Percentiles rank a stretch among this genome's conserved stretches.
These are phyloP conservation scores for Irpex rosettiformis DNA, from an alignment of 1,284 basidiomycete species.

Conservation along the genomic window DNA sequence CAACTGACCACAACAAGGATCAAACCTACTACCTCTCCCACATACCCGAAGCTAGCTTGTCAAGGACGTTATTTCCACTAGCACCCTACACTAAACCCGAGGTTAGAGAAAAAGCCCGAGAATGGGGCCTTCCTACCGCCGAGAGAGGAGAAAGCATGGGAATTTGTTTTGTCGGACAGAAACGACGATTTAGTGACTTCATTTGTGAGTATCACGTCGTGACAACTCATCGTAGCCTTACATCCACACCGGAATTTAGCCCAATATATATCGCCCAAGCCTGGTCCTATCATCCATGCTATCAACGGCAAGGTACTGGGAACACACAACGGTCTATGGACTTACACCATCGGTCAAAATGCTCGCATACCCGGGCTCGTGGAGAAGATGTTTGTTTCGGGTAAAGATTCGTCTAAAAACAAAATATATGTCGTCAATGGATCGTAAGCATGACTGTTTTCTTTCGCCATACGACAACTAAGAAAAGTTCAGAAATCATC, in stretches of 20 bases:
- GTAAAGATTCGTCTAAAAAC: slow-evolving; percentile 64
- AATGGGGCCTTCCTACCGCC: slow-evolving; percentile 73
- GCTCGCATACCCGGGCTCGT: slow-evolving; percentile 65
- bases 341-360: slow-evolving; percentile 85
- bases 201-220: slow-evolving; percentile 47
- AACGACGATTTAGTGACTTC: slow-evolving; percentile 71
- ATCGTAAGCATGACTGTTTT: slow-evolving; percentile 42
- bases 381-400: slow-evolving; percentile 71
- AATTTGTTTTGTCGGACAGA: slow-evolving; percentile 93
- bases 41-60: slow-evolving; percentile 62
- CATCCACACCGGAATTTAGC: too few relatives aligned
- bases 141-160: slow-evolving; percentile 90
- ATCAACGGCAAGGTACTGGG: slow-evolving; percentile 54
- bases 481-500: slow-evolving; percentile 49
- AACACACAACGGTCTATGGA: slow-evolving; percentile 78
- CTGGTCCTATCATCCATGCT: slow-evolving; percentile 66
- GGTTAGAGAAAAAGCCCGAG: slow-evolving; percentile 76
- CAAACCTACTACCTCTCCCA: slow-evolving; percentile 93
- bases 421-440: slow-evolving; percentile 76
- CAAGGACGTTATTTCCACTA: slow-evolving; percentile 78
- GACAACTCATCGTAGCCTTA: too few relatives aligned
- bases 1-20: slow-evolving; percentile 75
- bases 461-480: not conserved
- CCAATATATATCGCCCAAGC: slow-evolving; percentile 70
- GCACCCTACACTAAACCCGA: slow-evolving; percentile 63